phyloP scores from a whole-genome alignment of 345 rosid species.

The Eucalyptus marginata region DNA sequence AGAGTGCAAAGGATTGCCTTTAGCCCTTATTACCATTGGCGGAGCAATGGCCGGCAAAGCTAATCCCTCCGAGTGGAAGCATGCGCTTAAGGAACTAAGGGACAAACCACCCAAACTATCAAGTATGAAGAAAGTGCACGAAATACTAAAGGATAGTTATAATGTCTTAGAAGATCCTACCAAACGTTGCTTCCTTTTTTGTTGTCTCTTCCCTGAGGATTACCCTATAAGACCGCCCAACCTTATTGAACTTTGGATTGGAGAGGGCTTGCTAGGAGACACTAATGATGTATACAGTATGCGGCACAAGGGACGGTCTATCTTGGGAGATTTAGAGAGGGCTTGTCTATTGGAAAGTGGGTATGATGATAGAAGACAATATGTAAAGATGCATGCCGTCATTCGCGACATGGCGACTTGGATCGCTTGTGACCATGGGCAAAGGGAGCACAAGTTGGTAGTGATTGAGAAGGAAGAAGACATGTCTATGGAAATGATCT shows the following conservation, averaged over 20 bases:
- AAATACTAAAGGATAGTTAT: too few species aligned
- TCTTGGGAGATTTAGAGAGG: neutral
- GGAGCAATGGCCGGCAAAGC: neutral
- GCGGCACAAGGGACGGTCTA: neutral
- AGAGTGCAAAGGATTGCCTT: conserved; percentile 5
- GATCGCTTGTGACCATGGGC: neutral
- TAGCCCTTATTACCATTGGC: neutral
- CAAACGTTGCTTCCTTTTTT: conserved; percentile 5
- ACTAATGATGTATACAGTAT: neutral
- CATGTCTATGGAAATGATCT: neutral
- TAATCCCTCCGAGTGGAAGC: neutral
- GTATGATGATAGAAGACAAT: neutral
- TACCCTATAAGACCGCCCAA: neutral
- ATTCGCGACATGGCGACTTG: neutral
- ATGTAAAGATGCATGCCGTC: neutral
- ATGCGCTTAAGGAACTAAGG: too few species aligned
- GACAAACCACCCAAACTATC: too few species aligned
- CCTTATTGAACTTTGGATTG: conserved; percentile 8
- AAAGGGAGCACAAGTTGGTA: neutral
- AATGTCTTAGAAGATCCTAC: too few species aligned
- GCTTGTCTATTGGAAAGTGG: conserved; percentile 1
- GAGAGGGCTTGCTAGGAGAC: conserved; percentile 4
- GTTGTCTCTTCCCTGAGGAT: conserved; percentile 1
- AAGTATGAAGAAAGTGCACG: too few species aligned
- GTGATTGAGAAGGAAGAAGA: neutral